Evolutionary conservation across 441 rosid species (phyloP).

Genomic region (Eruca vesicaria): DNA sequence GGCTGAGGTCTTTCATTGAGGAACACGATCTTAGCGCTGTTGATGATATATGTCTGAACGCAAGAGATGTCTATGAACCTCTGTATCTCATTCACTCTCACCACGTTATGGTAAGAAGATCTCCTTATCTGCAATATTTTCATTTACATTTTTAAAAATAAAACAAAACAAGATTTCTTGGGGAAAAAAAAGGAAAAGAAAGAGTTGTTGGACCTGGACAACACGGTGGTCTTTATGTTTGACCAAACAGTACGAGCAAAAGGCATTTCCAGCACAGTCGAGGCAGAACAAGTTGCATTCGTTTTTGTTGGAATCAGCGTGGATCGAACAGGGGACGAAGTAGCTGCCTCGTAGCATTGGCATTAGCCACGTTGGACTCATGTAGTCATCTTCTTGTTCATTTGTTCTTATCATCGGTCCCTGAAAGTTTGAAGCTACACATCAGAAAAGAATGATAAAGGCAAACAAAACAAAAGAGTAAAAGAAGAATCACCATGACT

Average conservation of each 20-base stretch:
- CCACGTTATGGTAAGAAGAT: slow-evolving; percentile 90
- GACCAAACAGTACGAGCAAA: slow-evolving; percentile 69
- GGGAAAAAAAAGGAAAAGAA: neutral
- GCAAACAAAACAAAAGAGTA: neutral
- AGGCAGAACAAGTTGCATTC: slow-evolving; percentile 87
- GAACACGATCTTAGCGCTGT: slow-evolving; percentile 85
- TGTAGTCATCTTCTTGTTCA: slow-evolving; percentile 32
- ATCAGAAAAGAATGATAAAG: neutral
- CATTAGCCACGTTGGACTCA: slow-evolving; percentile 66
- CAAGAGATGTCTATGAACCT: slow-evolving; percentile 69
- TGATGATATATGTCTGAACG: slow-evolving; percentile 88
- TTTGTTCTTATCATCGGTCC: slow-evolving; percentile 33
- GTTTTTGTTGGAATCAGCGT: slow-evolving; percentile 64
- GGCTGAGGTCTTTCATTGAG: slow-evolving; percentile 86
- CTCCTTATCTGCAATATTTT: slow-evolving; percentile 65
- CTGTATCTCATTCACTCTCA: slow-evolving; percentile 82
- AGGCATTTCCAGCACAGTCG: slow-evolving; percentile 66
- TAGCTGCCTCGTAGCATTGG: slow-evolving; percentile 69
- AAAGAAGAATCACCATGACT: slow-evolving; percentile 36
- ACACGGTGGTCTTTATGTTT: slow-evolving; percentile 66
- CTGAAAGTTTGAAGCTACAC: neutral
- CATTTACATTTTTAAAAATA: neutral
- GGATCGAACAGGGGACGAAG: slow-evolving; percentile 64
- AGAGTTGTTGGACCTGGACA: slow-evolving; percentile 52
- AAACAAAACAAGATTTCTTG: neutral